A percentile compares a stretch with the other conserved stretches of the same genome.
These are phyloP conservation scores for Protea cynaroides DNA, from an alignment of 164 flowering plant species.

Conservation along the genomic window DNA sequence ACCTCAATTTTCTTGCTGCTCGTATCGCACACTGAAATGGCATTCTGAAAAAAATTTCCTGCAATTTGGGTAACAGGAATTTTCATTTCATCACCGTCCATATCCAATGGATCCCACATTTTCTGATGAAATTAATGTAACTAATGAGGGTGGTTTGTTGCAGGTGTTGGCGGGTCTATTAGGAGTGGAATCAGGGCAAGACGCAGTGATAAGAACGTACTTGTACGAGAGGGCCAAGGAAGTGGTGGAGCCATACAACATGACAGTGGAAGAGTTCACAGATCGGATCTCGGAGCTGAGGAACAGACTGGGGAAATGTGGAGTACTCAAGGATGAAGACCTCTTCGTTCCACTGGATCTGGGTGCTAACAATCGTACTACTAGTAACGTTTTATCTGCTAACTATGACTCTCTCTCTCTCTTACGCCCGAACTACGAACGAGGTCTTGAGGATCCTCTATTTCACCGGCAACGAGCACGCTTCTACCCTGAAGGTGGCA, in stretches of 20 bases:
- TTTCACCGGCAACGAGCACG: constrained; percentile 19
- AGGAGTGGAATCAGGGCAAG: constrained; percentile 22
- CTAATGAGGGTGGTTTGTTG: no score
- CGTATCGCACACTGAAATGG: no score
- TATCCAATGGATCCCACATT: neutral
- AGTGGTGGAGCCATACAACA: constrained; percentile 9
- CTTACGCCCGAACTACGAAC: constrained; percentile 4
- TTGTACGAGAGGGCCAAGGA: constrained; percentile 13
- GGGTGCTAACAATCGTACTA: constrained; percentile 16
- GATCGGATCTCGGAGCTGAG: constrained; percentile 11
- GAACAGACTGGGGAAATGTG: constrained; percentile 11
- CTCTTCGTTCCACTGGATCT: constrained; percentile 12
- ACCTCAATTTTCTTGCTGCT: neutral
- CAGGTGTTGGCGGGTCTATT: constrained; percentile 19
- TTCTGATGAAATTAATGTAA: no score
- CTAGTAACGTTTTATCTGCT: constrained; percentile 10
- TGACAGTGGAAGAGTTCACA: constrained; percentile 20
- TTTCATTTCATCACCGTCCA: neutral
- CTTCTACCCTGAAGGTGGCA: constrained; percentile 29
- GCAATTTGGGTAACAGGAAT: no score
- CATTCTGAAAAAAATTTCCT: no score
- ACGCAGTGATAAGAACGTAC: constrained; percentile 14
- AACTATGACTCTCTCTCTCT: constrained; percentile 7
- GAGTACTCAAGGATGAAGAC: constrained; percentile 20
- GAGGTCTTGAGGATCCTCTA: constrained; percentile 17